phyloP scores from a whole-genome alignment of 2,329 filamentous ascomycete genomes.

The Calonectria hongkongensis region DNA sequence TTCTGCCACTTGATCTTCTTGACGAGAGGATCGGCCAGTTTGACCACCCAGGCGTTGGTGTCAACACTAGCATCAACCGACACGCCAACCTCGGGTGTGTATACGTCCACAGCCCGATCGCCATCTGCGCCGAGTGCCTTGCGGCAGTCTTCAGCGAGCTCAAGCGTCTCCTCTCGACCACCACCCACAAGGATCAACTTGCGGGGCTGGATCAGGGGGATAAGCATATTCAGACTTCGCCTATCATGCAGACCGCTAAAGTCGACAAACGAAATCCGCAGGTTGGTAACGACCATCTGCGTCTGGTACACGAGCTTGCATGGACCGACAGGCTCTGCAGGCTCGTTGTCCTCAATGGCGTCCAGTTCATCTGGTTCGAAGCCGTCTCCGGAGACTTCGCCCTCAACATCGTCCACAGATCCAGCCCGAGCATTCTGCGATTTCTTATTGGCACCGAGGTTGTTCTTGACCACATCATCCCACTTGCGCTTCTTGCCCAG shows the following conservation, averaged over 20 bases:
- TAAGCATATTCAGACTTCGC: constrained; percentile 93
- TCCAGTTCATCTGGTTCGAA: constrained; percentile 74
- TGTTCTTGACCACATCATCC: constrained; percentile 77
- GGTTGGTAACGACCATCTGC: constrained; percentile 79
- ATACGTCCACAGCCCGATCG: constrained; percentile 80
- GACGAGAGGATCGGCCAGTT: constrained; percentile 88
- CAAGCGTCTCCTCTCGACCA: constrained; percentile 83
- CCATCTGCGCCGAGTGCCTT: constrained; percentile 73
- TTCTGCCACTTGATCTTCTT: constrained; percentile 96
- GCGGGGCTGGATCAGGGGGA: constrained; percentile 93
- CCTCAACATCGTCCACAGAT: constrained; percentile 68
- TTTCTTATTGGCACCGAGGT: constrained; percentile 73
- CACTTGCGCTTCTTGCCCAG: constrained; percentile 96
- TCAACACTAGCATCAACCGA: constrained; percentile 94
- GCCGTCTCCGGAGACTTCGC: constrained; percentile 60
- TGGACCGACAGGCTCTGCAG: constrained; percentile 76
- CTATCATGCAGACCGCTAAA: constrained; percentile 95
- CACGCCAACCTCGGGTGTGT: constrained; percentile 85
- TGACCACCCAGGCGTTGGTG: constrained; percentile 97
- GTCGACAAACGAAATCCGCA: constrained; percentile 91
- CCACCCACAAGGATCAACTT: constrained; percentile 96
- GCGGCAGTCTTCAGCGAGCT: constrained; percentile 87
- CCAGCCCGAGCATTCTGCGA: constrained; percentile 67
- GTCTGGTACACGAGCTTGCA: constrained; percentile 82
- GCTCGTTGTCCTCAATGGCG: constrained; percentile 73